Evolutionary conservation across 805 yeast genomes (phyloP), one percentile per base, ranked within the genome.

Genomic region (Kazachstania psychrophila): DNA sequence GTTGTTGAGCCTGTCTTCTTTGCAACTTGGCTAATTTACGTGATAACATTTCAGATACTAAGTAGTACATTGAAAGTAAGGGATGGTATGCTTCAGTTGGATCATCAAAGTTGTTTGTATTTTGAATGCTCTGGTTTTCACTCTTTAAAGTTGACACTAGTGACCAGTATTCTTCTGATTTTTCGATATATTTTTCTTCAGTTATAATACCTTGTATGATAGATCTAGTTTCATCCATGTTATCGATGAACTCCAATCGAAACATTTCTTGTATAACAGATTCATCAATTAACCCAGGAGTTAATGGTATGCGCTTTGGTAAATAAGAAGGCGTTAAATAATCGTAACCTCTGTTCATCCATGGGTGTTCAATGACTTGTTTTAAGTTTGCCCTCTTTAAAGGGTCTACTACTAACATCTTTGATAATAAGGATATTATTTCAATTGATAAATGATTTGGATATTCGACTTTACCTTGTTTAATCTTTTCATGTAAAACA

Each of bases 371-470:
- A 47, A 83, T 69, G 6, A 92, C 83, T 55, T 87, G 95, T 36
- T 69, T 68, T 39, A 92, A 65, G 0, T 80, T 61, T 1, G 95
- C 95, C 54, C 99, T 76, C 42, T 77, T 76, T 6, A 64, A 56
- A 6, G 96, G 95, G 51, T 86, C 84, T 4, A 92, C 97, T 20
- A 88, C 95, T 39, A 92, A 69, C 96, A 92, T 92, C 48, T 87
- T 72, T 2, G 86, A 75, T 29, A 92, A 64, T 40, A 92, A 63
- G 6, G 88, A 80, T 5, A 80, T 72, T 54, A 94, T 89, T 46
- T 84, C 94, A 23, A 73, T 67, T 5, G 94, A 79, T 33, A 92
- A 63, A 62, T 78, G 77, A 25, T 72, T 70, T 6, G 98, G 97
- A 58, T 92, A 92, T 46, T 87, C 95, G 9, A 92, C 95, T 44